phyloP scores from a whole-genome alignment of 2,329 filamentous ascomycete species.

The Trichocomaceae sp. region DNA sequence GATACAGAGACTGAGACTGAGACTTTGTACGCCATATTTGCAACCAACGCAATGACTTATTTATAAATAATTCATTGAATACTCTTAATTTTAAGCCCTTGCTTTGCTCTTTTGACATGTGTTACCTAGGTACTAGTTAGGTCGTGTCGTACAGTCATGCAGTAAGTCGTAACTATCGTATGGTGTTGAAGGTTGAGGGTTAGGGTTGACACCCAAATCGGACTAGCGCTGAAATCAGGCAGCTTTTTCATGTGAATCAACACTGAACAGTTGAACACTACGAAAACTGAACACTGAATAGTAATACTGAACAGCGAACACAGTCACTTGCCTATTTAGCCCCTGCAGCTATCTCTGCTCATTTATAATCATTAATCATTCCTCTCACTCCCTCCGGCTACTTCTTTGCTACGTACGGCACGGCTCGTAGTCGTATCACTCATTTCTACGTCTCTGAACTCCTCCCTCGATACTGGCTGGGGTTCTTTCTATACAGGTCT shows the following conservation, averaged over 20 bases:
- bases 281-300: too few species aligned
- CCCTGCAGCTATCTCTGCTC: neutral
- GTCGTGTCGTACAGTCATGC: too few species aligned
- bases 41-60: neutral
- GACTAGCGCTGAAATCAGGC: neutral
- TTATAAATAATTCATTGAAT: too few species aligned
- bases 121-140: too few species aligned
- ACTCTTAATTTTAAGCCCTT: too few species aligned
- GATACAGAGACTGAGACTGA: too few species aligned
- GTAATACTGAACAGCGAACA: too few species aligned
- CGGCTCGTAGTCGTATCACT: neutral
- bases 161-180: too few species aligned
- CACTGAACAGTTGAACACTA: too few species aligned
- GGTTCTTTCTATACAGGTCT: neutral
- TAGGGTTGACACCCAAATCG: neutral
- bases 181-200: neutral
- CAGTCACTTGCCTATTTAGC: neutral
- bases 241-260: conserved; percentile 3
- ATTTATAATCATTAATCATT: neutral
- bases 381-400: neutral
- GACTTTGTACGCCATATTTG: neutral
- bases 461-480: neutral
- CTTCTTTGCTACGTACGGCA: neutral
- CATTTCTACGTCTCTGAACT: neutral
- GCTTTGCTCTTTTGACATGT: too few species aligned